phyloP scores from a whole-genome alignment of 2,329 filamentous ascomycete genomes.

The Aphanocladium album region DNA sequence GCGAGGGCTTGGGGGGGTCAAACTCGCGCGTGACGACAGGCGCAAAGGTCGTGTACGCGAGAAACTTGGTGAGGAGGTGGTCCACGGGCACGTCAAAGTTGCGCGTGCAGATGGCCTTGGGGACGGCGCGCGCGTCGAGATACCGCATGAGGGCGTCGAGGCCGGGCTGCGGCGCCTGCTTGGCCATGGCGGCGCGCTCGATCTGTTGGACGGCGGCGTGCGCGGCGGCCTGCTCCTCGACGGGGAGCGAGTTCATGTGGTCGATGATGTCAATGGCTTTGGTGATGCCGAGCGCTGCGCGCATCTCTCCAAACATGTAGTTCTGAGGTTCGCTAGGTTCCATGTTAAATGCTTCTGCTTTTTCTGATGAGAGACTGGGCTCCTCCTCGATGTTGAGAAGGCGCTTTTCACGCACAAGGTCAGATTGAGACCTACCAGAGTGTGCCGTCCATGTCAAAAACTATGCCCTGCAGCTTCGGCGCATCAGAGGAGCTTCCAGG shows the following conservation, averaged over 20 bases:
- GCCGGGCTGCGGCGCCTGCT: constrained; percentile 77
- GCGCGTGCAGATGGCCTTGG: constrained; percentile 84
- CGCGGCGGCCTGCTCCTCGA: constrained; percentile 54
- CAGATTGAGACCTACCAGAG: constrained; percentile 61
- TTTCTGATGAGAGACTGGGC: no score
- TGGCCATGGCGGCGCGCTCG: constrained; percentile 73
- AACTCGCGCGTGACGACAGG: constrained; percentile 85
- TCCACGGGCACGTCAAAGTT: constrained; percentile 82
- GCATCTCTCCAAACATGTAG: constrained; percentile 94
- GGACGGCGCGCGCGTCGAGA: constrained; percentile 54
- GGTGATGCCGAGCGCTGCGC: constrained; percentile 64
- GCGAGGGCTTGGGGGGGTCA: constrained; percentile 77
- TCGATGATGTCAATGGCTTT: constrained; percentile 78
- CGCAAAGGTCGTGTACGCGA: constrained; percentile 61
- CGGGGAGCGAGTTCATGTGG: constrained; percentile 72
- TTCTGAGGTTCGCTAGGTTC: constrained; percentile 72
- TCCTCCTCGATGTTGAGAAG: background rate
- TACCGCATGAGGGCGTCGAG: constrained; percentile 75
- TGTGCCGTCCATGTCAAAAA: constrained; percentile 96
- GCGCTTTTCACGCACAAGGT: constrained; percentile 10
- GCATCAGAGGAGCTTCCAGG: constrained; percentile 28
- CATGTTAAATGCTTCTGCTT: background rate
- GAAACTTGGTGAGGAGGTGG: constrained; percentile 70
- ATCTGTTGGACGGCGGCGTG: constrained; percentile 71
- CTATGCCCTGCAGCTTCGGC: constrained; percentile 52